Evolutionary conservation across 192 early-diverging fungal genomes (phyloP).

Genomic region (Coemansia sp.): DNA sequence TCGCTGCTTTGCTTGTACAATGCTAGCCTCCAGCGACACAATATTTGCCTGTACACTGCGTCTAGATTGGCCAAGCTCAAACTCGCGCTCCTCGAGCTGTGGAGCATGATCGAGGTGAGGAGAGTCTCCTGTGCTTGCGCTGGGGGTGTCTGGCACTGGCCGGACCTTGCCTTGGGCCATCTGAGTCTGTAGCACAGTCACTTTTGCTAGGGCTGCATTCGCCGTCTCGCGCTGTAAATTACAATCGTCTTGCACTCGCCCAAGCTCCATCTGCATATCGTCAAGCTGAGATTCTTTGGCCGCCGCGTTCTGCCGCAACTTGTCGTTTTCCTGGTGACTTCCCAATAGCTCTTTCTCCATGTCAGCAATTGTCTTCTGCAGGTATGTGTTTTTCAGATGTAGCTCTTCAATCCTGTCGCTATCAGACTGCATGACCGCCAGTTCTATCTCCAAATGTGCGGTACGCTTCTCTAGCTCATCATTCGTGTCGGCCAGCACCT

Average conservation of each 20-base stretch:
- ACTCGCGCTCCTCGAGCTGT: background rate
- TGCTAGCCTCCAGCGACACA: slow-evolving; percentile 13
- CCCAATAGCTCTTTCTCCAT: slow-evolving; percentile 15
- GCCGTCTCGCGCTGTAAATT: slow-evolving; percentile 4
- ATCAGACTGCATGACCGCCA: slow-evolving; percentile 24
- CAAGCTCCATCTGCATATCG: slow-evolving; percentile 19
- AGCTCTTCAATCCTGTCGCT: background rate
- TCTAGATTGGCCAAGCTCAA: background rate
- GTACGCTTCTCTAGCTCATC: slow-evolving; percentile 38
- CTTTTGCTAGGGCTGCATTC: slow-evolving; percentile 8
- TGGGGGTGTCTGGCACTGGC: background rate
- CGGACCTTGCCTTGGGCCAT: background rate
- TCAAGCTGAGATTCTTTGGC: slow-evolving; percentile 21
- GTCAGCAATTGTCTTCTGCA: slow-evolving; percentile 15
- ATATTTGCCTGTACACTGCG: slow-evolving; percentile 8
- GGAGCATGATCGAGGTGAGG: slow-evolving; percentile 12
- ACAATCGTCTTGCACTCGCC: slow-evolving; percentile 1
- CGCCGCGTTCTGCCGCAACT: slow-evolving; percentile 21
- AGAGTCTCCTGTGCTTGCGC: slow-evolving; percentile 12
- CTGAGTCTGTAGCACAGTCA: slow-evolving; percentile 1
- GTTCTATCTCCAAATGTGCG: slow-evolving; percentile 39
- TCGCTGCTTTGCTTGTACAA: slow-evolving; percentile 14
- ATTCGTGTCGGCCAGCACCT: slow-evolving; percentile 10
- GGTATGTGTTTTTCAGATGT: slow-evolving; percentile 1
- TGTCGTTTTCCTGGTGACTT: slow-evolving; percentile 17